Conservation (phyloP, 2,329 filamentous ascomycete species). For the Ceratocystis variospora region DNA sequence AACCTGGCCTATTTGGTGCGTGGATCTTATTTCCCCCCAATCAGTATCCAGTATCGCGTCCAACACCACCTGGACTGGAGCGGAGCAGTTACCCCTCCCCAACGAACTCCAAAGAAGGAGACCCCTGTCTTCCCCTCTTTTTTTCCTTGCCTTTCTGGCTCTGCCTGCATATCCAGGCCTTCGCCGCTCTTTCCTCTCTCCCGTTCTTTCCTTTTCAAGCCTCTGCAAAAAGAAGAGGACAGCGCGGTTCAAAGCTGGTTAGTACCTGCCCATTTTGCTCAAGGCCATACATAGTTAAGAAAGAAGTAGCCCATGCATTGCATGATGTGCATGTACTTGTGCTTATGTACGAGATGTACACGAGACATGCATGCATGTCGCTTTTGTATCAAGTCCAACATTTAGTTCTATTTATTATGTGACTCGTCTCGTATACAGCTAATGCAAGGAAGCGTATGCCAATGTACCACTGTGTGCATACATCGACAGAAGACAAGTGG, state of each 20-base stretch:
- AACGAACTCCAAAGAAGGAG: not conserved
- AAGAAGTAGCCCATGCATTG: not conserved
- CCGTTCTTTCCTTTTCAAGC: not conserved
- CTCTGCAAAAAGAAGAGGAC: not conserved
- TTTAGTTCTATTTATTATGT: too few relatives aligned
- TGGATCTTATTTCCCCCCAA: not conserved
- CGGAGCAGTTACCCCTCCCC: not conserved
- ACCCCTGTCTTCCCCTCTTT: not conserved
- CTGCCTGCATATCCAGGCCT: not conserved
- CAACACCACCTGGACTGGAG: too few relatives aligned
- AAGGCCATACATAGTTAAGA: not conserved
- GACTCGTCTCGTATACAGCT: not conserved
- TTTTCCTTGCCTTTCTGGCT: not conserved
- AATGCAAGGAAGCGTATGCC: not conserved
- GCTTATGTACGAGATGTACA: too few relatives aligned
- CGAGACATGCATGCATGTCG: too few relatives aligned
- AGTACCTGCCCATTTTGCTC: too few relatives aligned
- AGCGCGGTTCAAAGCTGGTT: not conserved
- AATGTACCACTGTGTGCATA: not conserved
- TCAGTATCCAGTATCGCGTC: not conserved
- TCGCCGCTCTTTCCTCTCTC: not conserved
- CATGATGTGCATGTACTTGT: not conserved
- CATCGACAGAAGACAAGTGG: not conserved
- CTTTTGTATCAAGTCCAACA: too few relatives aligned
- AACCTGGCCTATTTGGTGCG: too few relatives aligned